Base-by-base conservation (phyloP, 495 filamentous ascomycete species). In the Lentithecium fluviatile region DNA sequence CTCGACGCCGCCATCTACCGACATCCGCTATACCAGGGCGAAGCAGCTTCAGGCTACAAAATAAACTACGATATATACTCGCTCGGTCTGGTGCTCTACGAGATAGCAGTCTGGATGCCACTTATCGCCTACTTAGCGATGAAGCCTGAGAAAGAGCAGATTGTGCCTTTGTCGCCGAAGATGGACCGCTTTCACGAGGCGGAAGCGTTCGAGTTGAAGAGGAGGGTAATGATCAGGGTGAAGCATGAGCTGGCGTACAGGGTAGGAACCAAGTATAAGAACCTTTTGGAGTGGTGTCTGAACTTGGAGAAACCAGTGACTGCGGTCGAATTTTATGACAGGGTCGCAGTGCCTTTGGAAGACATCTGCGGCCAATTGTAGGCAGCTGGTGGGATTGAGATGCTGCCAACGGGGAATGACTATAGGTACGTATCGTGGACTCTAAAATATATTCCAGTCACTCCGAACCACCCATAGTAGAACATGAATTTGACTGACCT, bases 61-160 rank as follows among this genome's bases (percentile, higher is more conserved):
- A 57, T 57, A 36, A 40, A 57, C n/a, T 57, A 57, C 42, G 54
- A 57, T 21, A 57, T 57, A 1, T 57, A 57, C 43, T 57, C 54
- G 6, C 26, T 57, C 2, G 54, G 54, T 17, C 42, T 57, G 7
- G 43, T 57, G 36, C 42, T 57, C 7, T 25, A 47, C n/a, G 54
- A 57, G 13, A 37, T 57, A 12, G 54, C 42, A 10, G 13, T 25
- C 3, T 57, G 54, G 54, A 21, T 7, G 8, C 54, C 54, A 8
- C 23, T 57, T 3, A 37, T 34, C 12, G 20, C 7, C 8, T 47
- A 47, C 8, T 26, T 57, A 1, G 42, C 10, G 42, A 1, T 8
- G 21, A 48, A 57, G 19, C 43, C 24, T 13, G 29, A 32, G 29
- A 32, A 32, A 32, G 42, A 40, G 15, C 21, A 29, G 45, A 19